Evolutionary conservation across 73 alveolate genomes (phyloP).

Genomic region (Symbiodinium natans): DNA sequence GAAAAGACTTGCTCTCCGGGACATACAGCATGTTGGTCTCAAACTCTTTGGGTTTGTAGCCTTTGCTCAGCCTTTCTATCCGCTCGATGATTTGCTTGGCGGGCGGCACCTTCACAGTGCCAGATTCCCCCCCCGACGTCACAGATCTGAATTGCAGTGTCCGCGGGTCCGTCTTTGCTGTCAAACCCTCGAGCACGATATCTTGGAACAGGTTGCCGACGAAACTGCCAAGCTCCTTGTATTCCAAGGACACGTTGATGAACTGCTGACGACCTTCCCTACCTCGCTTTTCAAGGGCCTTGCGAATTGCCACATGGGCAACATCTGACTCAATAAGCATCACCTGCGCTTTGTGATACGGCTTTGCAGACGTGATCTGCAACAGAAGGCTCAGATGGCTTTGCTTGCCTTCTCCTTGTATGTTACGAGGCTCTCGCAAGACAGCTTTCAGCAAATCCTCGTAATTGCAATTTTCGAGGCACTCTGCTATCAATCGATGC

Average conservation of each 20-base stretch:
- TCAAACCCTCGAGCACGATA: slow-evolving; percentile 22
- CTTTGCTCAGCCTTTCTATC: background rate
- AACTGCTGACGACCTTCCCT: slow-evolving; percentile 37
- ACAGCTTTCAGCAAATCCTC: slow-evolving; percentile 49
- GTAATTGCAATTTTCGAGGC: slow-evolving; percentile 15
- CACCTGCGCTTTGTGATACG: background rate
- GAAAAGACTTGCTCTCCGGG: slow-evolving; percentile 22
- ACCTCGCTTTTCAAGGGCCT: slow-evolving; percentile 5
- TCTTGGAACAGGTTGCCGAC: slow-evolving; percentile 46
- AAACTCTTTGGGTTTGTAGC: background rate
- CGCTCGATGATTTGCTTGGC: background rate
- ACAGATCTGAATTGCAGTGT: slow-evolving; percentile 25
- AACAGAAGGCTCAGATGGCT: slow-evolving; percentile 41
- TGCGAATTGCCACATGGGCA: slow-evolving; percentile 20
- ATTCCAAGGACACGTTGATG: slow-evolving; percentile 6
- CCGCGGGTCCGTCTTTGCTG: background rate
- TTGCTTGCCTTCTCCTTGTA: background rate
- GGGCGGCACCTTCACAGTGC: slow-evolving; percentile 22
- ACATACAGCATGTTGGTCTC: slow-evolving; percentile 18
- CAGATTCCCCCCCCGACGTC: background rate
- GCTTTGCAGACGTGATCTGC: background rate
- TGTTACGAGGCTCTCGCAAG: slow-evolving; percentile 24
- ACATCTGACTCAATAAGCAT: slow-evolving; percentile 23
- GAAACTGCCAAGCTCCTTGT: slow-evolving; percentile 39
- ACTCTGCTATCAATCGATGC: background rate